A percentile compares a stretch with the other conserved stretches of the same genome.
These are phyloP conservation scores for Colletotrichum filicis DNA, from an alignment of 2,329 filamentous ascomycete genomes.

Conservation along the genomic window DNA sequence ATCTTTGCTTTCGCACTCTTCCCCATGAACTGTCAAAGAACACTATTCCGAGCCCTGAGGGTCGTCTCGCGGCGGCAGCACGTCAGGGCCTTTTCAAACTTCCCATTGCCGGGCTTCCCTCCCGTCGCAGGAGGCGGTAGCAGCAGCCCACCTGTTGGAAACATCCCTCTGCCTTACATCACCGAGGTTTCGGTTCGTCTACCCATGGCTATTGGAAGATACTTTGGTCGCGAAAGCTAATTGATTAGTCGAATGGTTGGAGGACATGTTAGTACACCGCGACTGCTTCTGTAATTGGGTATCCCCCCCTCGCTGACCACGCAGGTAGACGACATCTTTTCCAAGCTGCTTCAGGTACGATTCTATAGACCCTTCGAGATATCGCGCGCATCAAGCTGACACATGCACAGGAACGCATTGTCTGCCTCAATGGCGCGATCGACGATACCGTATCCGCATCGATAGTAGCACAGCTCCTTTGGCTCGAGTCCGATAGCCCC, in stretches of 20 bases:
- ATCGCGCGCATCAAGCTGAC: constrained; percentile 27
- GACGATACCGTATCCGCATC: constrained; percentile 92
- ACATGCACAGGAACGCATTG: constrained; percentile 82
- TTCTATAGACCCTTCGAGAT: constrained; percentile 29
- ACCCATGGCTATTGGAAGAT: background rate
- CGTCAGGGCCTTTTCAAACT: constrained; percentile 55
- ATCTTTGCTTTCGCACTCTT: constrained; percentile 3
- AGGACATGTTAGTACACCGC: constrained; percentile 73
- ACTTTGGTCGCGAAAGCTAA: constrained; percentile 39
- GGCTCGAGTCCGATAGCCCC: constrained; percentile 96
- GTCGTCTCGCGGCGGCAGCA: constrained; percentile 47
- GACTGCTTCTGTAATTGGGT: background rate
- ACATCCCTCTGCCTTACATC: constrained; percentile 70
- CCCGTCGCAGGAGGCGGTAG: constrained; percentile 34
- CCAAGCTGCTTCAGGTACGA: constrained; percentile 77
- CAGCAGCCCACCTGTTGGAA: constrained; percentile 40
- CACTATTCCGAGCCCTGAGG: constrained; percentile 47
- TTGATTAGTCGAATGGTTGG: constrained; percentile 76
- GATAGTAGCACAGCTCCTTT: constrained; percentile 94
- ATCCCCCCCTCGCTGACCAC: constrained; percentile 38
- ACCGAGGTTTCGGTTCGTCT: constrained; percentile 62
- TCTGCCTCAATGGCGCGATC: constrained; percentile 92
- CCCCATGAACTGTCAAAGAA: constrained; percentile 50
- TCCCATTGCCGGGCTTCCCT: constrained; percentile 44
- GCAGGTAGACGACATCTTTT: constrained; percentile 80